phyloP scores from a whole-genome alignment of 805 yeast species.

The Debaryomyces hansenii region DNA sequence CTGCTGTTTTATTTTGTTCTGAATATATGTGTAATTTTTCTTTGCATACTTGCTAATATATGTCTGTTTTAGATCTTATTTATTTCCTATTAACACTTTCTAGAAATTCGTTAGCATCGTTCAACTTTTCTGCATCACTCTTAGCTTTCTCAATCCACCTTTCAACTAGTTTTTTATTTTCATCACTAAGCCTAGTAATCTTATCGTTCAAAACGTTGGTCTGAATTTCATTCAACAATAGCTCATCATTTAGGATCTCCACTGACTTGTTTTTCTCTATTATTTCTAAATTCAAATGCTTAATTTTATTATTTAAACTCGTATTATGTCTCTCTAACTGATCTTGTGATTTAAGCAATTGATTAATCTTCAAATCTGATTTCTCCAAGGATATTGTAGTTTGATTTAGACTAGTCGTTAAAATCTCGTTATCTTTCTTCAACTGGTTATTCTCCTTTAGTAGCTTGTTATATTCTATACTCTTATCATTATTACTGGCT shows the following conservation, averaged over 20 bases:
- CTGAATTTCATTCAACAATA: conserved; percentile 60
- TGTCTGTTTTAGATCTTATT: background rate
- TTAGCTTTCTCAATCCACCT: conserved; percentile 45
- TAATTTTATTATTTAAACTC: conserved; percentile 19
- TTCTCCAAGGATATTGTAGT: conserved; percentile 26
- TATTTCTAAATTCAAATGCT: conserved; percentile 25
- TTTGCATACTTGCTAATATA: background rate
- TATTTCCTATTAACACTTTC: conserved; percentile 6
- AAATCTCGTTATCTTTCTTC: conserved; percentile 19
- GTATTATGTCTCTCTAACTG: conserved; percentile 15
- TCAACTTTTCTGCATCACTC: conserved; percentile 59
- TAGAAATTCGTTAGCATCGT: conserved; percentile 43
- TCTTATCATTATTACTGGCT: conserved; percentile 1
- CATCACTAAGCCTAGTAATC: conserved; percentile 41
- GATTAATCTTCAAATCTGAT: conserved; percentile 14
- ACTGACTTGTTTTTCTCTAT: conserved; percentile 55
- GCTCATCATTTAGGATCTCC: conserved; percentile 66
- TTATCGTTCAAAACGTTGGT: conserved; percentile 43
- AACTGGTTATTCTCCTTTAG: conserved; percentile 18
- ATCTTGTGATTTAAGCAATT: conserved; percentile 10
- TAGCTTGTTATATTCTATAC: conserved; percentile 1
- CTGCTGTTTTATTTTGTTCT: conserved; percentile 23
- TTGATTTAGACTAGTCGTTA: conserved; percentile 22
- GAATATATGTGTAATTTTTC: background rate
- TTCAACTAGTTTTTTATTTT: conserved; percentile 50